Base-by-base conservation (phyloP, 2,329 filamentous ascomycete species). In the Pyricularia sp. region DNA sequence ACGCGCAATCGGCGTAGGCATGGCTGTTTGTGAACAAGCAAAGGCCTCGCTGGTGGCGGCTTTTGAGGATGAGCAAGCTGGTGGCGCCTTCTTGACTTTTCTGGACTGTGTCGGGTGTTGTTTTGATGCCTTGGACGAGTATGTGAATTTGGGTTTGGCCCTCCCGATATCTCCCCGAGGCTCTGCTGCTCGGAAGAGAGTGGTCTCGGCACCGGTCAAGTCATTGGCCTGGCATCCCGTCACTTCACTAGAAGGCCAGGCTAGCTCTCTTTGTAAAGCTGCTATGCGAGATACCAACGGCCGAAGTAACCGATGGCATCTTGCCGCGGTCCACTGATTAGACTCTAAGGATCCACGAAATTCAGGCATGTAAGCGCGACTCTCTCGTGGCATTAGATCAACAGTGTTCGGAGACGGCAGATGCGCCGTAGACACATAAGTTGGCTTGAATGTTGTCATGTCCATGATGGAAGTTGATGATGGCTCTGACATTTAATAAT, bases 221-320 rank as follows among this genome's bases (percentile, higher is more conserved):
- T 30, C 25, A 5, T n/a, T 5, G 20, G 25, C 26, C 66, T 36
- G 50, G 31, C 20, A 31, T 11, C 20, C 42, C 7, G 58, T 23
- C 10, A 31, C 28, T n/a, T 64, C 58, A 20, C 33, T 64, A 7
- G 68, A 66, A 3, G 28, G 36, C n/a, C 28, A 64, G 25, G 64
- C 73, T 58, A 67, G 73, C 11, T 81, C 74, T 63, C 77, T 79
- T 50, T 79, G 78, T 6, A 84, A 73, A 2, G 77, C 73, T n/a
- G 75, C 72, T 28, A 85, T 72, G 11, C 82, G 79, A 9, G 80
- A 78, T 33, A 83, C 78, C 0, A 85, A 73, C 42, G 83, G 83
- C 3, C 82, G 81, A 23, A 85, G 77, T 6, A 84, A 73, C 2
- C 82, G 78, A 65, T 81, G 79, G 64, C 83, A 85, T 69, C 82